Percentiles rank a stretch among this genome's conserved stretches.
Evolutionary conservation across 2,329 filamentous ascomycete species (phyloP).

Genomic region (Gaeumannomyces sp.): DNA sequence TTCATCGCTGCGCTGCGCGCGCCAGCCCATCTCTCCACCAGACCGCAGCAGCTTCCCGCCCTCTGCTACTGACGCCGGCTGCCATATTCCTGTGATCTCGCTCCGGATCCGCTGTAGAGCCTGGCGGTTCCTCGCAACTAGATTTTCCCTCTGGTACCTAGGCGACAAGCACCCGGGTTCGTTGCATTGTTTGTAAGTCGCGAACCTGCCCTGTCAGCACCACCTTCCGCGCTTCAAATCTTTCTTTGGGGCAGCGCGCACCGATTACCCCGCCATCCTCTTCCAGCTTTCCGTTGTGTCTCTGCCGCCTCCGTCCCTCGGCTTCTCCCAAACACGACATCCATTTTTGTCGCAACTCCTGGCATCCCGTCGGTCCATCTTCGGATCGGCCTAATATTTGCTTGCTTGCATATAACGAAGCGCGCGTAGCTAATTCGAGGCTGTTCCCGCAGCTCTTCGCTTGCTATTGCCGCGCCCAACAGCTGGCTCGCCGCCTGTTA

Average conservation of each 20-base stretch:
- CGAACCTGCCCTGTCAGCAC: background rate
- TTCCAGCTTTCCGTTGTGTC: background rate
- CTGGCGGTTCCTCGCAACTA: background rate
- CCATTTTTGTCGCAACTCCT: background rate
- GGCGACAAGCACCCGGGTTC: background rate
- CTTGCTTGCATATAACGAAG: background rate
- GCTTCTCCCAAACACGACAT: background rate
- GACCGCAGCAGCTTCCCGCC: background rate
- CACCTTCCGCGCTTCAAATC: background rate
- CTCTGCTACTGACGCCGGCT: no score
- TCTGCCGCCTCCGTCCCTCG: no score
- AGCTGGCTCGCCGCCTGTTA: background rate
- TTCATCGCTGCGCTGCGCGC: background rate
- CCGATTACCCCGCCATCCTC: background rate
- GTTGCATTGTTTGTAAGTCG: background rate
- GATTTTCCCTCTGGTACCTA: background rate
- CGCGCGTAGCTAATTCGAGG: background rate
- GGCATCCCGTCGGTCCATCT: background rate
- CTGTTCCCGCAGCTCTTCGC: background rate
- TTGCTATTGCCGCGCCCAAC: background rate
- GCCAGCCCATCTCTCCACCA: background rate
- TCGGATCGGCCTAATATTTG: background rate
- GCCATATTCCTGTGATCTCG: background rate
- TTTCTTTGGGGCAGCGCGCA: background rate
- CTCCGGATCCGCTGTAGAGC: background rate